Evolutionary conservation across 352 stramenopile species (phyloP).

Genomic region (Phytopythium boreale): DNA sequence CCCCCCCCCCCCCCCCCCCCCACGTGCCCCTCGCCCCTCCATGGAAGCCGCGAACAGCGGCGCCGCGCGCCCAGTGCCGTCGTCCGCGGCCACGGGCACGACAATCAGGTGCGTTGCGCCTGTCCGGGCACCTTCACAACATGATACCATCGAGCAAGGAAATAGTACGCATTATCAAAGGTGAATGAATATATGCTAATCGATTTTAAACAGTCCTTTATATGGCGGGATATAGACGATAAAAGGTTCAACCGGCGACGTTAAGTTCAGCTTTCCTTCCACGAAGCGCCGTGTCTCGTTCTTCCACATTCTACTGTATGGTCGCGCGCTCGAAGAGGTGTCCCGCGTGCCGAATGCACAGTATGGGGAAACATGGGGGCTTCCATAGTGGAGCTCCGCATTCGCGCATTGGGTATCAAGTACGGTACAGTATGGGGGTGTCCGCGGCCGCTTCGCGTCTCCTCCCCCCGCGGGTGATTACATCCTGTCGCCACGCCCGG

Average conservation of each 20-base stretch:
- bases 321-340: not conserved
- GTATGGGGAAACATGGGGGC: no score
- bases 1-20: no score
- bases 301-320: not conserved
- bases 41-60: not conserved
- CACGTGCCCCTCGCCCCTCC: not conserved
- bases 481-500: not conserved
- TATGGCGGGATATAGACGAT: not conserved
- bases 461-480: no score
- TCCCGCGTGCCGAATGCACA: not conserved
- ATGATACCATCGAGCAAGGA: not conserved
- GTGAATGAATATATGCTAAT: no score
- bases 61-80: no score
- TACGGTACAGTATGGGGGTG: not conserved
- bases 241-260: not conserved
- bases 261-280: slow-evolving; percentile 5
- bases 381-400: no score
- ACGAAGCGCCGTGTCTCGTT: not conserved
- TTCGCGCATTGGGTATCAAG: not conserved
- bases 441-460: not conserved
- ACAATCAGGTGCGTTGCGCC: slow-evolving; percentile 1
- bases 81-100: not conserved
- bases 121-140: not conserved
- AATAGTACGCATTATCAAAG: not conserved
- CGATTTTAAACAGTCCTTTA: no score